Conservation (phyloP, 345 rosid species). For the Lepidium sativum region DNA sequence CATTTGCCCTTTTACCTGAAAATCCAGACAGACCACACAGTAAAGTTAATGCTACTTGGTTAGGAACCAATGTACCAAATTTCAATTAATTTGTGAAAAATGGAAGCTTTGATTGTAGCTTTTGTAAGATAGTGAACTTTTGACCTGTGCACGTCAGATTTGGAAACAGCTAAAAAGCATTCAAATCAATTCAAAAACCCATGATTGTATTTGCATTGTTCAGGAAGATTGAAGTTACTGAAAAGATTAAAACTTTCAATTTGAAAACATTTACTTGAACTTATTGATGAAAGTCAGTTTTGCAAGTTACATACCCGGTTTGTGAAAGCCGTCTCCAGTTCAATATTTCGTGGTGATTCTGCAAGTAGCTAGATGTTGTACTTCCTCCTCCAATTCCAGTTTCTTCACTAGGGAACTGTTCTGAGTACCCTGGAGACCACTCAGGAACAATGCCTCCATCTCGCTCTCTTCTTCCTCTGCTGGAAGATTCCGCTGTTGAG, state of each 20-base stretch:
- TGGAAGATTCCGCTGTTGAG: slow-evolving; percentile 87
- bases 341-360: slow-evolving; percentile 73
- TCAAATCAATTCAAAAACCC: background rate
- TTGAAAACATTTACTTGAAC: background rate
- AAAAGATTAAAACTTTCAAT: too few species aligned
- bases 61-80: slow-evolving; percentile 3
- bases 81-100: background rate
- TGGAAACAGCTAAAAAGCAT: background rate
- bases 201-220: background rate
- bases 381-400: slow-evolving; percentile 58
- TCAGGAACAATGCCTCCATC: slow-evolving; percentile 93
- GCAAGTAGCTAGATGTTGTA: slow-evolving; percentile 68
- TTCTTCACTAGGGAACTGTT: slow-evolving; percentile 70
- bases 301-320: slow-evolving; percentile 53
- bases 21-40: background rate
- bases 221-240: background rate
- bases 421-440: slow-evolving; percentile 87
- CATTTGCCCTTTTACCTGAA: slow-evolving; percentile 11
- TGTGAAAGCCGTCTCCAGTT: slow-evolving; percentile 87
- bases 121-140: background rate
- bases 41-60: background rate
- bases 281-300: slow-evolving; percentile 3
- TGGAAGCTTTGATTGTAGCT: background rate
- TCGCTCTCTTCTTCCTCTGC: slow-evolving; percentile 68
- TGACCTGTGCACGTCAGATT: background rate